Evolutionary conservation across 495 filamentous ascomycete species (phyloP).

Genomic region (Hyaloscypha finlandica): DNA sequence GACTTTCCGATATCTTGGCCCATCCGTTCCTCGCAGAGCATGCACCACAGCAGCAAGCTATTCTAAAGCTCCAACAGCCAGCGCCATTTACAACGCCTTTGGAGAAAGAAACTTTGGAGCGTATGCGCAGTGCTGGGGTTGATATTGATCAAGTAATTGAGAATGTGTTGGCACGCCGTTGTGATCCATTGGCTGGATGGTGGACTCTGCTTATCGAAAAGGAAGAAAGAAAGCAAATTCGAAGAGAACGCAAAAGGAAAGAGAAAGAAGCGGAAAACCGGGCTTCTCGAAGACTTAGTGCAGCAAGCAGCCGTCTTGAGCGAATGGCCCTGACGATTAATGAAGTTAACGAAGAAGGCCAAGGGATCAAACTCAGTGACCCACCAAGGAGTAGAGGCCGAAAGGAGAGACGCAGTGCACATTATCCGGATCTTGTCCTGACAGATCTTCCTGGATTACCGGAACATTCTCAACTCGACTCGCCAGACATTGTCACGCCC

Average conservation of each 20-base stretch:
- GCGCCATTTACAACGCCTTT: constrained; percentile 84
- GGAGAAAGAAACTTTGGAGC: constrained; percentile 87
- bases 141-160: constrained; percentile 94
- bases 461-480: constrained; percentile 49
- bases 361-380: constrained; percentile 40
- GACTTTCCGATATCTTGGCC: constrained; percentile 82
- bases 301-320: constrained; percentile 81
- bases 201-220: constrained; percentile 96
- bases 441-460: constrained; percentile 75
- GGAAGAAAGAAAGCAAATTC: constrained; percentile 84
- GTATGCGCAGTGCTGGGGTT: constrained; percentile 94
- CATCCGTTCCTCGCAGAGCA: constrained; percentile 89
- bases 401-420: constrained; percentile 51
- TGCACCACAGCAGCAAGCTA: constrained; percentile 86
- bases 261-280: constrained; percentile 82
- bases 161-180: constrained; percentile 85
- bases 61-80: constrained; percentile 81
- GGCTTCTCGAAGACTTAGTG: constrained; percentile 77
- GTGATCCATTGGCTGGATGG: constrained; percentile 91
- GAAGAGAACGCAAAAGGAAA: constrained; percentile 80
- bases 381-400: constrained; percentile 60
- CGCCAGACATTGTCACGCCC: constrained; percentile 45
- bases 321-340: constrained; percentile 70
- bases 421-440: constrained; percentile 48
- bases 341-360: constrained; percentile 74